Conservation (phyloP, 2,329 filamentous ascomycete genomes). For the Penicillium sp. region DNA sequence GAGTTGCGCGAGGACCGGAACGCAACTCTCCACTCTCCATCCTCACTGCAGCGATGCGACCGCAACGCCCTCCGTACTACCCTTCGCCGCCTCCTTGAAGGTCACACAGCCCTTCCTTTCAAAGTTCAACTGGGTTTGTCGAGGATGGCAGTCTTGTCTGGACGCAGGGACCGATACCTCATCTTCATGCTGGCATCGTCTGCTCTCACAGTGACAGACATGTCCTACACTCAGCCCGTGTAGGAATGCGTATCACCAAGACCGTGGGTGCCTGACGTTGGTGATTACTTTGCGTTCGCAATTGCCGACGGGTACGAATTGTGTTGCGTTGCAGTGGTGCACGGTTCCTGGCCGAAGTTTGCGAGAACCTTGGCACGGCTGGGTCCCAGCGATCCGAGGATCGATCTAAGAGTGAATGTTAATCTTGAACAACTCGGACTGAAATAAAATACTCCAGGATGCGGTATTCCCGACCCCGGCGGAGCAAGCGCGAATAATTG, state of each 20-base stretch:
- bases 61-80: conserved; percentile 16
- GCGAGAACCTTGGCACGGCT: not conserved
- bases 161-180: conserved; percentile 30
- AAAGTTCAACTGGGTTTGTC: conserved; percentile 11
- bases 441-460: not conserved
- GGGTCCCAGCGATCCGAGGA: not conserved
- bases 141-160: conserved; percentile 27
- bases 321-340: not conserved
- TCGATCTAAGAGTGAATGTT: not conserved
- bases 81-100: conserved; percentile 7
- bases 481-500: not conserved
- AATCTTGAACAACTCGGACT: not conserved
- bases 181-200: conserved; percentile 6
- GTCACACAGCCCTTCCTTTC: conserved; percentile 20
- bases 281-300: not conserved
- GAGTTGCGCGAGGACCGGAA: not conserved
- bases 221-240: not conserved
- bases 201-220: conserved; percentile 3
- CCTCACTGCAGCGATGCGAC: conserved; percentile 18
- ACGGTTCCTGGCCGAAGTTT: not conserved
- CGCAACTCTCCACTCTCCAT: conserved; percentile 3
- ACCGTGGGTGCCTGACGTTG: not conserved
- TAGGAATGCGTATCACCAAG: not conserved
- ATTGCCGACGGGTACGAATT: not conserved
- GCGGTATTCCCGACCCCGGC: not conserved